These are phyloP conservation scores for Murraya paniculata DNA, from an alignment of 345 rosid species.

Conservation along the genomic window DNA sequence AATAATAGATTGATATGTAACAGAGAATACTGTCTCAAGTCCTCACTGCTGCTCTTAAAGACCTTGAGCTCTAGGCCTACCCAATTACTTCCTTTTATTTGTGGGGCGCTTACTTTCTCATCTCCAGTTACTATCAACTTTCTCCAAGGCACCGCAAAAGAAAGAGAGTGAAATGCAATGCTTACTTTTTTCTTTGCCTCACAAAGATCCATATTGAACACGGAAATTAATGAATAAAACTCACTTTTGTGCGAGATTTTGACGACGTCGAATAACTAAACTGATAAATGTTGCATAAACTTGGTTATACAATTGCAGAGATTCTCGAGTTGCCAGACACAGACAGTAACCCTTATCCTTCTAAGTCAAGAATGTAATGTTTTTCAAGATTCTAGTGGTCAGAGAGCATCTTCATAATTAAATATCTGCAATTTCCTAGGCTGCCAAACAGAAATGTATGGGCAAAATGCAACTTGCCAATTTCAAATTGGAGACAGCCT, in stretches of 20 bases:
- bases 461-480: conserved; percentile 7
- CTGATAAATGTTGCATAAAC: background rate
- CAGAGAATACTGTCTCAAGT: background rate
- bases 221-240: background rate
- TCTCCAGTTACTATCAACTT: background rate
- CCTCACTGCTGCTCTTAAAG: background rate
- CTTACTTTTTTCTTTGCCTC: background rate
- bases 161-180: background rate
- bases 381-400: background rate
- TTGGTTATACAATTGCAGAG: background rate
- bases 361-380: background rate
- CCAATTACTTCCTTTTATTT: background rate
- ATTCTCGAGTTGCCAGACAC: background rate
- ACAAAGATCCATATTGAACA: background rate
- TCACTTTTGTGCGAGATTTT: background rate
- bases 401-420: background rate
- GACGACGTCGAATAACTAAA: too few relatives aligned
- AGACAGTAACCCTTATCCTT: background rate
- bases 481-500: conserved; percentile 11
- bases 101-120: conserved; percentile 1
- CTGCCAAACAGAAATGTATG: background rate
- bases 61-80: conserved; percentile 2
- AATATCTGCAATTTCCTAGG: background rate
- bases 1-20: background rate
- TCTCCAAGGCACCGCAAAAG: background rate